These are phyloP conservation scores for Hypoxylon sp. DNA, from an alignment of 2,329 filamentous ascomycete genomes.

Conservation along the genomic window DNA sequence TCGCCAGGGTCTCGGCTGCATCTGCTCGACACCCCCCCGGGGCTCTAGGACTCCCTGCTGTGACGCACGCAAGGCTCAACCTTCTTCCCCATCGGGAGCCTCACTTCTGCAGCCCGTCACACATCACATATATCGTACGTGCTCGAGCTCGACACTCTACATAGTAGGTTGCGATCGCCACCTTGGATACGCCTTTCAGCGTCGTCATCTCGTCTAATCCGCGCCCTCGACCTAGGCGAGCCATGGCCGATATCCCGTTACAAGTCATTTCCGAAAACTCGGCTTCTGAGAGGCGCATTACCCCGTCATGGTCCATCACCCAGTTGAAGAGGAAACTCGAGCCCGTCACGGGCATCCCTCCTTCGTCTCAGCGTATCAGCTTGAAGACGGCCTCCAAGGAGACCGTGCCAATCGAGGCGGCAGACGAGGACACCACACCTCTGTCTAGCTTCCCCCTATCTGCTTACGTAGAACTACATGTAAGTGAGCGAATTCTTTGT, in stretches of 20 bases:
- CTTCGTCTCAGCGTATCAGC: conserved; percentile 76
- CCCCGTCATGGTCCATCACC: conserved; percentile 87
- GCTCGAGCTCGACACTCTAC: conserved; percentile 8
- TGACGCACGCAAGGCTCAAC: not conserved
- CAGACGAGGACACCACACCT: conserved; percentile 74
- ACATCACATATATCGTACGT: conserved; percentile 8
- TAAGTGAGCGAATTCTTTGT: conserved; percentile 59
- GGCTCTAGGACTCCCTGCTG: not conserved
- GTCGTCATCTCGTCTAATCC: conserved; percentile 24
- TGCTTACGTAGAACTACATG: conserved; percentile 80
- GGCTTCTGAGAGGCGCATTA: conserved; percentile 87
- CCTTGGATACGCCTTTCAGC: conserved; percentile 22
- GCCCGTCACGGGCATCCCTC: conserved; percentile 90
- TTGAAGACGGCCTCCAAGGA: conserved; percentile 71
- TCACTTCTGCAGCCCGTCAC: conserved; percentile 20
- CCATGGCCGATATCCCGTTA: conserved; percentile 77
- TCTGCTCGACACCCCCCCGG: not conserved
- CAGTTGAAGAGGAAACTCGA: conserved; percentile 89
- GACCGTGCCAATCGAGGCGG: conserved; percentile 70
- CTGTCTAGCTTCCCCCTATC: conserved; percentile 72
- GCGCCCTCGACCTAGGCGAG: conserved; percentile 36
- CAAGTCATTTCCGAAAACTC: conserved; percentile 78
- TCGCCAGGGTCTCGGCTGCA: not conserved
- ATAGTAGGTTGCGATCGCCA: conserved; percentile 15
- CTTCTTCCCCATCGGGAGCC: conserved; percentile 17